Evolutionary conservation across 139 green algal genomes (phyloP), one percentile per base, ranked within the genome.

Genomic region (Coelastrella sp.): DNA sequence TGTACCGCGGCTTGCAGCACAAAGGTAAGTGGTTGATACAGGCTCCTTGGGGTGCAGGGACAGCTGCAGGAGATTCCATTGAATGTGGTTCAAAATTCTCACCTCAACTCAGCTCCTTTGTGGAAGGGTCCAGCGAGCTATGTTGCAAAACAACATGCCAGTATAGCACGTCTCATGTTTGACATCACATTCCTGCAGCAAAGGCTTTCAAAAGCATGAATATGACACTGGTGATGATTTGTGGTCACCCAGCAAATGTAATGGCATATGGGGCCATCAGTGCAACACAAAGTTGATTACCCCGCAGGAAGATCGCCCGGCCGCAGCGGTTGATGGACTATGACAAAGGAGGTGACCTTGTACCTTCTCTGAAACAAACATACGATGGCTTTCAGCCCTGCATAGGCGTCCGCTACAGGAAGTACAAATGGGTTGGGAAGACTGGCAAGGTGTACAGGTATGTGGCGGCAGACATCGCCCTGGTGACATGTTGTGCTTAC

Each of bases 391-490:
- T 78, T 27, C 60, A 65, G 82, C 65, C 60, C 63, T 90, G 86
- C 86, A 90, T 90, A 25, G 86, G 20, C 11, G 86, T 85, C 7
- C 27, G 86, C 3, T 85, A 78, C 27, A 27, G 59, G 24, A 68
- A 90, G 7, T 90, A 85, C 86, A 90, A 90, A 60, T 90, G 86
- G 86, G 17, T 89, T 11, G 84, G 84, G 19, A 59, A 49, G 49
- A 78, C 25, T 0, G 25, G n/a, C 63, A 87, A 87, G 65, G 65
- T 87, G 12, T 89, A 89, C 84, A 60, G 27, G 84, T 89, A 58
- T 9, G 82, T 57, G 17, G 63, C 63, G 19, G 12, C 35, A 49
- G 35, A 49, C 20, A 78, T 24, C 12, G 68, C 24, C 35, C 35
- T 49, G 35, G 35, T 49, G 35, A 49, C 35, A 3, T 49, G 35